A percentile compares a stretch with the other conserved stretches of the same genome.
Evolutionary conservation across 768 basidiomycete species (phyloP).

Genomic region (Lentinula raphanica): DNA sequence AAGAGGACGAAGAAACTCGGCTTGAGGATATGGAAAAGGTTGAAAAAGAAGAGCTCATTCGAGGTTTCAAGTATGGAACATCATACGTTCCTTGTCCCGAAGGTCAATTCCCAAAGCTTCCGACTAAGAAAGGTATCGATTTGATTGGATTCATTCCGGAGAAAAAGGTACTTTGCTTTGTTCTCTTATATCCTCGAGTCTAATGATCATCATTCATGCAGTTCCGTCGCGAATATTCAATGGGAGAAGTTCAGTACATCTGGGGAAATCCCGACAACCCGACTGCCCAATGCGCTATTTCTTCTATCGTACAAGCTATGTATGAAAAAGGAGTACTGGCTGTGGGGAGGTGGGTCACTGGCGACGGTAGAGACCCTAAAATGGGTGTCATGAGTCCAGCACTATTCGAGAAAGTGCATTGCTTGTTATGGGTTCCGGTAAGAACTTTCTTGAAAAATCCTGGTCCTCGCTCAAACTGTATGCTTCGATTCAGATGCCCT

Average conservation of each 20-base stretch:
- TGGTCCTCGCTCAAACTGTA: neutral
- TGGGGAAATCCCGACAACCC: slow-evolving; percentile 69
- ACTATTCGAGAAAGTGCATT: slow-evolving; percentile 65
- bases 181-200: slow-evolving; percentile 1
- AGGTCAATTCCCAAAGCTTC: slow-evolving; percentile 70
- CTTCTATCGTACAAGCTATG: slow-evolving; percentile 86
- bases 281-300: slow-evolving; percentile 77
- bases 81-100: slow-evolving; percentile 85
- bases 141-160: slow-evolving; percentile 77
- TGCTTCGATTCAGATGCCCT: slow-evolving; percentile 97
- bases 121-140: slow-evolving; percentile 81
- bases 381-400: slow-evolving; percentile 75
- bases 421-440: slow-evolving; percentile 81
- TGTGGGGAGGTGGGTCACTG: slow-evolving; percentile 77
- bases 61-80: slow-evolving; percentile 86
- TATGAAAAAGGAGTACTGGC: slow-evolving; percentile 58
- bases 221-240: slow-evolving; percentile 78
- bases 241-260: slow-evolving; percentile 84
- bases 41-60: slow-evolving; percentile 73
- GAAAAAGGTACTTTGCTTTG: slow-evolving; percentile 48
- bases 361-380: slow-evolving; percentile 71
- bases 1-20: slow-evolving; percentile 25
- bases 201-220: slow-evolving; percentile 23
- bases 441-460: slow-evolving; percentile 16
- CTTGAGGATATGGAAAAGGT: slow-evolving; percentile 45